Evolutionary conservation across 805 yeast species (phyloP), one percentile per base, ranked within the genome.

Genomic region (Zygosaccharomyces bailii): DNA sequence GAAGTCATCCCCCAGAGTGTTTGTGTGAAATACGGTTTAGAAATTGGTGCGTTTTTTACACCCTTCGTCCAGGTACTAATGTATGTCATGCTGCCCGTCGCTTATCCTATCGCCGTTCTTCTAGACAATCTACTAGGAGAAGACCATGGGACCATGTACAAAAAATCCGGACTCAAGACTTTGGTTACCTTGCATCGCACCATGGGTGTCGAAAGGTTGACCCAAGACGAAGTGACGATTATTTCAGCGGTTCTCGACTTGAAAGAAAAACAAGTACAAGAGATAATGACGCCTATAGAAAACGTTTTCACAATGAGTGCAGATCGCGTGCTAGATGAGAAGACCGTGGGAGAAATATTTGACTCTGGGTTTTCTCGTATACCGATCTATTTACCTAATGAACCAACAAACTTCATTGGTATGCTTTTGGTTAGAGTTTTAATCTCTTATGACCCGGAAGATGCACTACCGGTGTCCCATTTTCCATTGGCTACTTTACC

Each of bases 401-500:
- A 91, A 61, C 95, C 96, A 11, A 70, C 76, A 45, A 91, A 91
- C 65, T 91, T 88, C 65, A 85, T 90, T 47, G 99, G 99, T 11
- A 91, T 91, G 99, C 72, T 91, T 34, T 72, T 91, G 34, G 98
- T 93, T 16, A 75, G 97, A 50, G 93, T 90, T 23, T 75, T 91
- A 59, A 93, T 91, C 53, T 84, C 96, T 44, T 91, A 91, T 64
- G 99, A 91, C 60, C 98, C 99, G 2, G 98, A 91, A 64, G 99
- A 91, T 65, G 86, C 90, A 1, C 68, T 86, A 43, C 96, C 96
- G 0, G 93, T 93, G 23, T 86, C 96, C 1, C 79, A 89, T 9
- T 91, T 91, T 72, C 96, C 98, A 5, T 74, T 91, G 56, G 98
- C 98, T 1, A 93, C 98, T 0, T 74, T 91, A 36, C 99, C 99